These are phyloP conservation scores for Blastomyces percursus DNA, from an alignment of 2,329 filamentous ascomycete species.

Conservation along the genomic window DNA sequence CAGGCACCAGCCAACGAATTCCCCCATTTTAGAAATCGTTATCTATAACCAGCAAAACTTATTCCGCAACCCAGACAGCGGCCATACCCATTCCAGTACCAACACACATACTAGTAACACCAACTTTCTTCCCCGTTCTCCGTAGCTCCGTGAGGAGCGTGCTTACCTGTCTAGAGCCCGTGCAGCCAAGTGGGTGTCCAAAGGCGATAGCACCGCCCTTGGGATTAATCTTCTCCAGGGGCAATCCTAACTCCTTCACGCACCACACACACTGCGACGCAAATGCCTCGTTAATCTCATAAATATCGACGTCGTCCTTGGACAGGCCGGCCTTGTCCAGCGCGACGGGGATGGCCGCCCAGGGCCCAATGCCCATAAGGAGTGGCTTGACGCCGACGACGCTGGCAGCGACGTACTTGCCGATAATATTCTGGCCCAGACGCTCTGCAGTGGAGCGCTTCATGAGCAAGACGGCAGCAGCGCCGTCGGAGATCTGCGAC, in stretches of 20 bases:
- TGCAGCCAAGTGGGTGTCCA: slow-evolving; percentile 89
- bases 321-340: slow-evolving; percentile 76
- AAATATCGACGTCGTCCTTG: slow-evolving; percentile 90
- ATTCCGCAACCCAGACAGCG: slow-evolving; percentile 91
- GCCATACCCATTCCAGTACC: slow-evolving; percentile 98
- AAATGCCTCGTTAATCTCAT: slow-evolving; percentile 99
- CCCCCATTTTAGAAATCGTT: not conserved
- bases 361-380: slow-evolving; percentile 92
- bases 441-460: slow-evolving; percentile 80
- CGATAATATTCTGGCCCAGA: slow-evolving; percentile 77
- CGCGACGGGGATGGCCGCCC: slow-evolving; percentile 88
- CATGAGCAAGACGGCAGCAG: slow-evolving; percentile 92
- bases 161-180: slow-evolving; percentile 84
- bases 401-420: slow-evolving; percentile 80
- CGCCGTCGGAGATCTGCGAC: slow-evolving; percentile 89
- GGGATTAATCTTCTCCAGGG: slow-evolving; percentile 82
- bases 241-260: slow-evolving; percentile 73
- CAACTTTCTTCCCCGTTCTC: slow-evolving; percentile 72
- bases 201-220: slow-evolving; percentile 96
- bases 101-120: slow-evolving; percentile 91
- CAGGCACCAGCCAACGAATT: not conserved
- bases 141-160: slow-evolving; percentile 84
- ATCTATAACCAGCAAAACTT: slow-evolving; percentile 25
- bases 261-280: slow-evolving; percentile 92
- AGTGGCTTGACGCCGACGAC: slow-evolving; percentile 83